Evolutionary conservation across 2,329 filamentous ascomycete species (phyloP), one percentile per base, ranked within the genome.

Genomic region (Stagonosporopsis rhizophila): DNA sequence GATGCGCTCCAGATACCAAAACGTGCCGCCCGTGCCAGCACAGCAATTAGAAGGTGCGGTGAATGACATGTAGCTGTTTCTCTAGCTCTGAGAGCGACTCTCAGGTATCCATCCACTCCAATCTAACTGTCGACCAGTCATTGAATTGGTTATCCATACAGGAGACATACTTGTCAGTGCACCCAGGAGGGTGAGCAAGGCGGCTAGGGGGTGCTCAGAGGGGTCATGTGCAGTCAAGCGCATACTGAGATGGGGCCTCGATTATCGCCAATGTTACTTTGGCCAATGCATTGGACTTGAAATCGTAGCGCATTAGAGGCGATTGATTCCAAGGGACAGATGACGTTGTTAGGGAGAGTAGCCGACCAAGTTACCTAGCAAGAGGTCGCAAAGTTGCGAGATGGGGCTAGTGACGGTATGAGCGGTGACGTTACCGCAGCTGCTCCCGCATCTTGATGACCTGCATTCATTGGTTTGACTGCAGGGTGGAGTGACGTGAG

Each of bases 301-400:
- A 9, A 32, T 35, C 20, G 39, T 25, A 30, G 35, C 34, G 22
- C 27, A 22, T 48, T 39, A 48, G 25, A 32, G n/a, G 30, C 14
- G n/a, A 42, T 40, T 46, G 52, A 23, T 32, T 51, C 37, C 23
- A 38, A 41, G 6, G 20, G n/a, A 40, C 37, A 25, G 30, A 47
- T 51, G 53, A 56, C 37, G 47, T 53, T 32, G 38, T 22, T 44
- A 32, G 23, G 32, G 38, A 38, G n/a, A 27, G 20, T 48, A 44
- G 30, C 39, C 25, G 37, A 44, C 14, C 25, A 40, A 35, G 20
- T 20, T 25, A 14, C 25, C 11, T 30, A 48, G 42, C 19, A 11
- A 38, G 20, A 25, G 3, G 22, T 41, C 27, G 3, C 20, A 19
- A 17, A 15, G 14, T 9, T 42, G 19, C 37, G 47, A 25, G 37